A percentile compares a stretch with the other conserved stretches of the same genome.
These are phyloP conservation scores for Calendula officinalis DNA, from an alignment of 129 eudicot genomes.

Conservation along the genomic window DNA sequence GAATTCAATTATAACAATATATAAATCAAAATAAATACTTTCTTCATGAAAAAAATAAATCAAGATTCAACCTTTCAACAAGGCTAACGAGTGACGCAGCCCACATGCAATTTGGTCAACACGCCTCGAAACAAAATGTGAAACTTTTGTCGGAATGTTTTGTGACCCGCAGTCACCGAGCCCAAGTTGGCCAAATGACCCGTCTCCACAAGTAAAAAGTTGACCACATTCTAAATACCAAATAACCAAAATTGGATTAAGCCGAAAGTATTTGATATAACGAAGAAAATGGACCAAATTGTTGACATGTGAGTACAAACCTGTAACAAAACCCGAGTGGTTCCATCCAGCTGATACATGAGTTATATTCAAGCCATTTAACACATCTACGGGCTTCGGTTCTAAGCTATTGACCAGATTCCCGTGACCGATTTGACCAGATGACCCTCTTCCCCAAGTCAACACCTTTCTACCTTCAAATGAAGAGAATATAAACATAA, in stretches of 20 bases:
- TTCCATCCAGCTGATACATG: conserved; percentile 95
- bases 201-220: conserved; percentile 93
- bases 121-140: conserved; percentile 44
- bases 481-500: neutral
- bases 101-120: conserved; percentile 78
- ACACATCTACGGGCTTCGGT: conserved; percentile 46
- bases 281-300: neutral
- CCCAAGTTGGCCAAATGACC: conserved; percentile 96
- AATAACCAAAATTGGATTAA: neutral
- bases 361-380: conserved; percentile 34
- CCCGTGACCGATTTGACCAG: conserved; percentile 97
- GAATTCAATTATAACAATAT: neutral
- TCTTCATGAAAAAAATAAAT: neutral
- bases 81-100: conserved; percentile 83
- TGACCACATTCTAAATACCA: conserved; percentile 53
- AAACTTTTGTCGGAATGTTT: conserved; percentile 48
- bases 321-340: conserved; percentile 90
- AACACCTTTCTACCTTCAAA: conserved; percentile 65
- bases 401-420: conserved; percentile 44
- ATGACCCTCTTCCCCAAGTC: conserved; percentile 90
- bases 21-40: conserved; percentile 1
- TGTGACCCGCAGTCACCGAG: conserved; percentile 64
- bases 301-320: conserved; percentile 27
- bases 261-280: neutral
- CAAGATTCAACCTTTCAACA: conserved; percentile 64